phyloP scores from a whole-genome alignment of 169 alveolate genomes.

The Condylostoma magnum region DNA sequence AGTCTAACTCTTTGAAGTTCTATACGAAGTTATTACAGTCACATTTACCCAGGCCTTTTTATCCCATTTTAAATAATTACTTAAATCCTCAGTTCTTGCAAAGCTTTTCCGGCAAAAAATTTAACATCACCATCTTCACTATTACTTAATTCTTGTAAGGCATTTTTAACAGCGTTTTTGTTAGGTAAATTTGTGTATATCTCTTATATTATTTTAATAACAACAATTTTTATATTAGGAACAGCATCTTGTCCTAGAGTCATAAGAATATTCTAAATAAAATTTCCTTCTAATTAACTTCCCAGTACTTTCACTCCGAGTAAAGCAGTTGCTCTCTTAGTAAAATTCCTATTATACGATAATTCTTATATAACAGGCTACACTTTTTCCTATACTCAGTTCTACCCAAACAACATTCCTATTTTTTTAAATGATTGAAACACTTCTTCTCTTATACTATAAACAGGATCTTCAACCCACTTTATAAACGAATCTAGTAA shows the following conservation, averaged over 20 bases:
- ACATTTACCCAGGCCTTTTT: too few species aligned
- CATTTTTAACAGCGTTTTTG: neutral
- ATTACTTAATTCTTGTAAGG: neutral
- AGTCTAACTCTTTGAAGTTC: too few species aligned
- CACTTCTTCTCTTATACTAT: conserved; percentile 16
- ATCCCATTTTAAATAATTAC: too few species aligned
- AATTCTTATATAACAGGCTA: neutral
- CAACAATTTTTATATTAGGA: conserved; percentile 25
- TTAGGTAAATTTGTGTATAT: neutral
- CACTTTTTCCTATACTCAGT: conserved; percentile 5
- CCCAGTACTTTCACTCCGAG: neutral
- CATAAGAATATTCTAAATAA: neutral
- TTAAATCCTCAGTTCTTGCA: too few species aligned
- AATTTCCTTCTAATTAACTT: neutral
- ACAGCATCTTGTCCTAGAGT: conserved; percentile 15
- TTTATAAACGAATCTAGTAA: conserved; percentile 3
- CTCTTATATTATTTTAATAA: neutral
- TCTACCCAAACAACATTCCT: conserved; percentile 3
- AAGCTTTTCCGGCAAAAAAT: conserved; percentile 22
- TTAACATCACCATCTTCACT: conserved; percentile 24
- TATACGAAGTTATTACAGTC: too few species aligned
- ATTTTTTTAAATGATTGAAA: conserved; percentile 6
- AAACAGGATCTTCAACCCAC: conserved; percentile 27
- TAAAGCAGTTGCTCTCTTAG: conserved; percentile 23
- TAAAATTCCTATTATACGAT: neutral